Percentiles rank a stretch among this genome's conserved stretches.
Evolutionary conservation across 176 grass and related monocot species (phyloP).

Genomic region (Bolboschoenus planiculmis): DNA sequence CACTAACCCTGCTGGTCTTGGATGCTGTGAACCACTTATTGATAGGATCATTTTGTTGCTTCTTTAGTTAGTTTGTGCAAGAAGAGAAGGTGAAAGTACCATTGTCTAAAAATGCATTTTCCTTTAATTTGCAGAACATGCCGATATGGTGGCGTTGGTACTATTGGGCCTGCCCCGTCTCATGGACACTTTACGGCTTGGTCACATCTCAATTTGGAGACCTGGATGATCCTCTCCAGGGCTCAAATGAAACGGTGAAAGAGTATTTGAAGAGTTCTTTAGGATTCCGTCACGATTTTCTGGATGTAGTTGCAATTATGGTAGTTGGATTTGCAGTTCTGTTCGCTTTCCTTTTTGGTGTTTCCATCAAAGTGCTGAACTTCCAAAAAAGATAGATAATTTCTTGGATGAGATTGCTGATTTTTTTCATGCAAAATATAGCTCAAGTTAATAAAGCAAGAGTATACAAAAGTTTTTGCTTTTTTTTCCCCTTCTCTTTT

Average conservation of each 20-base stretch:
- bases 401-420: not conserved
- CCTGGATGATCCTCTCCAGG: not conserved
- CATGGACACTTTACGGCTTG: not conserved
- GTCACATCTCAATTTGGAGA: not conserved
- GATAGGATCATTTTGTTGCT: not conserved
- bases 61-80: not conserved
- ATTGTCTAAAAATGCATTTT: not conserved
- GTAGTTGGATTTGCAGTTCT: not conserved
- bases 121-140: not conserved
- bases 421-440: not conserved
- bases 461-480: not conserved
- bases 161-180: not conserved
- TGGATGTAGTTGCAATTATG: not conserved
- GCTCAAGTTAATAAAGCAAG: not conserved
- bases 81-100: not conserved
- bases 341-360: not conserved
- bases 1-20: not conserved
- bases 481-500: not conserved
- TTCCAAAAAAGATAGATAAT: slow-evolving; percentile 3
- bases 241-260: not conserved
- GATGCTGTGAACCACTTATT: not conserved
- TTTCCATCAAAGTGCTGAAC: not conserved
- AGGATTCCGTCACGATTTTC: not conserved
- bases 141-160: not conserved
- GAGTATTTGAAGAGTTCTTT: not conserved